Percentiles rank a stretch among this genome's conserved stretches.
These are phyloP conservation scores for Leishmania guyanensis DNA, from an alignment of 208 protist genomes.

Conservation along the genomic window DNA sequence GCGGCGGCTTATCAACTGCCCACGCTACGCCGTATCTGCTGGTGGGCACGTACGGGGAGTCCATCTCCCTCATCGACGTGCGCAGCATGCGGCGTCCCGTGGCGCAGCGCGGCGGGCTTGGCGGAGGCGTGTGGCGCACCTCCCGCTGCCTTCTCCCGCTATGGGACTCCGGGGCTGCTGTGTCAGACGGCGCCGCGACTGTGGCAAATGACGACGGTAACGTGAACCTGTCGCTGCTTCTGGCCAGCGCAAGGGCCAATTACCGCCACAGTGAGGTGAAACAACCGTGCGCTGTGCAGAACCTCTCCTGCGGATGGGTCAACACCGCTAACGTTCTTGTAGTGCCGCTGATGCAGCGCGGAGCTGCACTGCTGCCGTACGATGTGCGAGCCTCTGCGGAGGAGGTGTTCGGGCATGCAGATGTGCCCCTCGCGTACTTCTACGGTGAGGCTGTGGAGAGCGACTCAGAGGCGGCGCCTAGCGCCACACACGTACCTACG, in stretches of 20 bases:
- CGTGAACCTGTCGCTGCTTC: constrained; percentile 10
- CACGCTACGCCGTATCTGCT: constrained; percentile 53
- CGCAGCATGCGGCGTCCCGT: constrained; percentile 53
- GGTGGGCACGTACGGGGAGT: constrained; percentile 85
- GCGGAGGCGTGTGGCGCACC: constrained; percentile 84
- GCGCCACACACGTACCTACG: neutral
- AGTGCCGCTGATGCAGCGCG: constrained; percentile 86
- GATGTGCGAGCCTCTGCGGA: constrained; percentile 32
- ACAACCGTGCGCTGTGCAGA: neutral
- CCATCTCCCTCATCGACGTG: constrained; percentile 69
- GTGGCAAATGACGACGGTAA: neutral
- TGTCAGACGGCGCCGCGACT: neutral
- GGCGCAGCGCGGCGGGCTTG: constrained; percentile 40
- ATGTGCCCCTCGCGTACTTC: constrained; percentile 26
- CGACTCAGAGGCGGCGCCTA: constrained; percentile 2
- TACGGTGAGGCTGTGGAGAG: constrained; percentile 10
- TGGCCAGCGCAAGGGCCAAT: neutral
- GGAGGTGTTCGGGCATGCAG: constrained; percentile 41
- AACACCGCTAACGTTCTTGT: constrained; percentile 51
- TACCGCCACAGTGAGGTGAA: neutral
- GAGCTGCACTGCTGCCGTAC: constrained; percentile 74
- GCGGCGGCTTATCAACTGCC: neutral
- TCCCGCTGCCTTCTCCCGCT: constrained; percentile 47
- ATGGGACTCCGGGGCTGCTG: neutral
- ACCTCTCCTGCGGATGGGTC: constrained; percentile 35